Percentiles rank a stretch among this genome's conserved stretches.
These are phyloP conservation scores for Hymenoscyphus linearis DNA, from an alignment of 2,329 filamentous ascomycete genomes.

Conservation along the genomic window DNA sequence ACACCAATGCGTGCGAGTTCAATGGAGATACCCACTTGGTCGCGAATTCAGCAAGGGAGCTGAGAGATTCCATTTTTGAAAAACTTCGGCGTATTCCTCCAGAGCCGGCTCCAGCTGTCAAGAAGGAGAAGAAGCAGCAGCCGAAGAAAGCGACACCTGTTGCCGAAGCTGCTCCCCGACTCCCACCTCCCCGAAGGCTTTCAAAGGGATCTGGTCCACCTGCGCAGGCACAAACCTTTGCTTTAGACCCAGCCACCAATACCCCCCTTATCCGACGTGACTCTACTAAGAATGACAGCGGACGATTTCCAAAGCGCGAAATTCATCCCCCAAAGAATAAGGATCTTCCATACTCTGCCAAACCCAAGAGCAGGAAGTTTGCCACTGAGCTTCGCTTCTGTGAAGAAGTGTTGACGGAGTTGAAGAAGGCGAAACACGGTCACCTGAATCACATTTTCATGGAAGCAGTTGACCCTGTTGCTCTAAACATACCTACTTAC, in stretches of 20 bases:
- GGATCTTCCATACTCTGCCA: slow-evolving; percentile 83
- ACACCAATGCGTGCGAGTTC: slow-evolving; percentile 73
- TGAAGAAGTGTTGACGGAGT: slow-evolving; percentile 71
- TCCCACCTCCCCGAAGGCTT: slow-evolving; percentile 34
- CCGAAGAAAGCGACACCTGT: slow-evolving; percentile 38
- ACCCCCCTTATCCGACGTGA: slow-evolving; percentile 80
- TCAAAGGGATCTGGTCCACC: slow-evolving; percentile 30
- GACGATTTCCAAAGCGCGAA: slow-evolving; percentile 80
- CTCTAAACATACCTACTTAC: slow-evolving; percentile 88
- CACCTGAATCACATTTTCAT: slow-evolving; percentile 69
- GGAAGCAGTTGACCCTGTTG: slow-evolving; percentile 84
- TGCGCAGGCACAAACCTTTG: slow-evolving; percentile 56
- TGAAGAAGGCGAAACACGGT: slow-evolving; percentile 69
- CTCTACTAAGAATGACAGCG: slow-evolving; percentile 71
- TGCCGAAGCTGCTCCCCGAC: slow-evolving; percentile 35
- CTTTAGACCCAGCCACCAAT: slow-evolving; percentile 65
- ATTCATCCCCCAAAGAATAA: slow-evolving; percentile 88
- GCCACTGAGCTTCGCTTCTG: slow-evolving; percentile 88
- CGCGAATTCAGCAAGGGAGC: slow-evolving; percentile 50
- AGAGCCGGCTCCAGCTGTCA: slow-evolving; percentile 48
- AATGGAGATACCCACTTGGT: slow-evolving; percentile 76
- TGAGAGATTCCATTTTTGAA: slow-evolving; percentile 55
- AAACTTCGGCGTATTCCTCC: slow-evolving; percentile 43
- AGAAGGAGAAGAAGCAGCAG: slow-evolving; percentile 55
- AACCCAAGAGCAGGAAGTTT: slow-evolving; percentile 86